phyloP scores from a whole-genome alignment of 805 yeast genomes.

The Ogataea allantospora region DNA sequence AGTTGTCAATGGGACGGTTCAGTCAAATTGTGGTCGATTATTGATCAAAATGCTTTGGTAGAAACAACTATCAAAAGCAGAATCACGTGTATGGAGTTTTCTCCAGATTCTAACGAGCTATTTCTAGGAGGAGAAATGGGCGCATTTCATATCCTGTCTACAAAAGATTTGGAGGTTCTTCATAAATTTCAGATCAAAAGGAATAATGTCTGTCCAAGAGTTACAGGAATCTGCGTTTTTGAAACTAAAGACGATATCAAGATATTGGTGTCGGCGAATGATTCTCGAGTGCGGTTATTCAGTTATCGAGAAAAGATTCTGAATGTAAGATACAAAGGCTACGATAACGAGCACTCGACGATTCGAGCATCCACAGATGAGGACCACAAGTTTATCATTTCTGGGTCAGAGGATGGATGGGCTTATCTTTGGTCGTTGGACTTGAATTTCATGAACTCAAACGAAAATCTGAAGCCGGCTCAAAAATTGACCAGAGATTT shows the following conservation, averaged over 20 bases:
- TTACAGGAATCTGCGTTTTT: constrained; percentile 71
- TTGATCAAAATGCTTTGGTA: constrained; percentile 65
- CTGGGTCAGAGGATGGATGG: constrained; percentile 89
- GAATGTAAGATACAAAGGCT: constrained; percentile 71
- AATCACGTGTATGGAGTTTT: constrained; percentile 71
- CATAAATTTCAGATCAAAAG: constrained; percentile 47
- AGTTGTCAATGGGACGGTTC: constrained; percentile 79
- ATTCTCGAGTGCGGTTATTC: constrained; percentile 71
- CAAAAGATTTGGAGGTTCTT: constrained; percentile 55
- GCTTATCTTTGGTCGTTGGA: constrained; percentile 72
- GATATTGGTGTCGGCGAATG: constrained; percentile 72
- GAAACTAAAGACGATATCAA: constrained; percentile 22
- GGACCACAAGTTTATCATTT: constrained; percentile 54
- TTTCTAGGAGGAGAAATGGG: constrained; percentile 83
- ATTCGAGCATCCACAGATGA: constrained; percentile 65
- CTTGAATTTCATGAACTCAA: constrained; percentile 8
- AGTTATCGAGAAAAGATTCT: constrained; percentile 52
- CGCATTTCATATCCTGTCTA: constrained; percentile 54
- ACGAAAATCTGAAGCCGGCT: constrained; percentile 15
- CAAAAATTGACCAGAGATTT: constrained; percentile 39
- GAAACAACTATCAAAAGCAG: constrained; percentile 60
- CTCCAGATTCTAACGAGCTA: constrained; percentile 60
- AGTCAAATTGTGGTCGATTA: constrained; percentile 79
- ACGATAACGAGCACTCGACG: constrained; percentile 66
- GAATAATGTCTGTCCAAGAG: constrained; percentile 49